These are phyloP conservation scores for Apiotrichum porosum DNA, from an alignment of 1,284 basidiomycete species.

Conservation along the genomic window DNA sequence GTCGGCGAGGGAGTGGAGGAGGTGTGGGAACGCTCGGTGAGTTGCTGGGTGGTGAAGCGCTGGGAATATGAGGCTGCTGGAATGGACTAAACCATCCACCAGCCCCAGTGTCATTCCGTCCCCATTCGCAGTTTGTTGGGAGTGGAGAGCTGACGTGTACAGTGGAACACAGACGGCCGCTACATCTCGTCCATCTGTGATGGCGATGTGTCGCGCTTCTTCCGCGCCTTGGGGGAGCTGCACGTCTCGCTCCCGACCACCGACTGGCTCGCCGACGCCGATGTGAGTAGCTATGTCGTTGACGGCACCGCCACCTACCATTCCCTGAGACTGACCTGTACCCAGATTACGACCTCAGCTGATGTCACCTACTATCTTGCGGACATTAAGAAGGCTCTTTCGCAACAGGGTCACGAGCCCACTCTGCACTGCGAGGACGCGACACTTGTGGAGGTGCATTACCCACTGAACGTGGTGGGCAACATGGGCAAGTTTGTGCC, in stretches of 20 bases:
- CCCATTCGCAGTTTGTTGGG: too few relatives aligned
- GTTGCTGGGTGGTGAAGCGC: too few relatives aligned
- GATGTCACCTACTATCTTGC: conserved; percentile 39
- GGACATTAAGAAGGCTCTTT: conserved; percentile 34
- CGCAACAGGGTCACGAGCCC: conserved; percentile 21
- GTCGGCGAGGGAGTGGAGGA: conserved; percentile 49
- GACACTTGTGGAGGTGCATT: conserved; percentile 33
- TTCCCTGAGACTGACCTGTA: not conserved
- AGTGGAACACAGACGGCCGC: conserved; percentile 47
- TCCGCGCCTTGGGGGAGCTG: conserved; percentile 35
- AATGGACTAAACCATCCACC: too few relatives aligned
- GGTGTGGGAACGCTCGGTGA: conserved; percentile 44
- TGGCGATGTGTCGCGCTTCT: conserved; percentile 28
- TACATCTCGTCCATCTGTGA: conserved; percentile 38
- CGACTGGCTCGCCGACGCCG: conserved; percentile 32
- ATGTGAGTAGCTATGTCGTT: conserved; percentile 26
- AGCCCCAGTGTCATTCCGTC: too few relatives aligned
- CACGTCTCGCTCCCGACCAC: conserved; percentile 27
- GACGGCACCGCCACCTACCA: too few relatives aligned
- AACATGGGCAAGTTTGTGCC: conserved; percentile 34
- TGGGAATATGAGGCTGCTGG: too few relatives aligned
- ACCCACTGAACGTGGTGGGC: conserved; percentile 37
- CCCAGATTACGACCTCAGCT: conserved; percentile 43
- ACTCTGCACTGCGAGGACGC: conserved; percentile 32
- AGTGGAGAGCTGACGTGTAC: too few relatives aligned